phyloP scores from a whole-genome alignment of 192 early-diverging fungal genomes.

The Linnemannia zychae region DNA sequence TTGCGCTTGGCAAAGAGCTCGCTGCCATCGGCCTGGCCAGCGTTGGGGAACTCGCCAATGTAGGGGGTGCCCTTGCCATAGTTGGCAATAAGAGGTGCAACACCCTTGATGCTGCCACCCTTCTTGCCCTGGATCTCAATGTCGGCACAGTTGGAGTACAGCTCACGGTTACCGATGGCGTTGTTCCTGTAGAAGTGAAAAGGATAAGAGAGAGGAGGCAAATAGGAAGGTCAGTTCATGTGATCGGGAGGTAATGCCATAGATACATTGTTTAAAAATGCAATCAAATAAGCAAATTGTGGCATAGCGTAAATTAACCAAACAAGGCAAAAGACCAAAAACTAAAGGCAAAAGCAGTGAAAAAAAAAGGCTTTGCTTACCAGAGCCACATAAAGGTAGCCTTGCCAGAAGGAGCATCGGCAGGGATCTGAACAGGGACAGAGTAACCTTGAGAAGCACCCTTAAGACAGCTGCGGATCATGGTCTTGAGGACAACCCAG shows the following conservation, averaged over 20 bases:
- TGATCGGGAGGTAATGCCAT: background rate
- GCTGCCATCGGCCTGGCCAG: constrained; percentile 27
- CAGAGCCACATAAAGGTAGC: constrained; percentile 74
- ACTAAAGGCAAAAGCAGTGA: too few relatives aligned
- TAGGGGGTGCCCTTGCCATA: constrained; percentile 44
- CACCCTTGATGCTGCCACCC: constrained; percentile 57
- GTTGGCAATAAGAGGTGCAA: constrained; percentile 59
- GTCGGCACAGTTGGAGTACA: constrained; percentile 79
- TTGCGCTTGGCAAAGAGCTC: constrained; percentile 28
- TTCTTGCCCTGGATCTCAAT: constrained; percentile 63
- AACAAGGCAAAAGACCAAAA: background rate
- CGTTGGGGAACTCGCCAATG: constrained; percentile 59
- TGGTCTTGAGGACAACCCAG: constrained; percentile 74
- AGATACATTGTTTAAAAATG: background rate
- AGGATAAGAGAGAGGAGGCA: too few relatives aligned
- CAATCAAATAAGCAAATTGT: background rate
- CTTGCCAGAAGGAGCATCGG: constrained; percentile 65
- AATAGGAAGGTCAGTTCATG: background rate
- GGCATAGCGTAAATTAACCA: background rate
- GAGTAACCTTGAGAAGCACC: constrained; percentile 48
- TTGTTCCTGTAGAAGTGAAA: constrained; percentile 58
- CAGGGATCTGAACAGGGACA: constrained; percentile 70
- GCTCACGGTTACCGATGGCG: constrained; percentile 70
- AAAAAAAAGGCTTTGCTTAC: constrained; percentile 16
- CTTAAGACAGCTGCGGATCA: constrained; percentile 62